phyloP scores from a whole-genome alignment of 257 asterid species.

The Nicotiana benthamiana region DNA sequence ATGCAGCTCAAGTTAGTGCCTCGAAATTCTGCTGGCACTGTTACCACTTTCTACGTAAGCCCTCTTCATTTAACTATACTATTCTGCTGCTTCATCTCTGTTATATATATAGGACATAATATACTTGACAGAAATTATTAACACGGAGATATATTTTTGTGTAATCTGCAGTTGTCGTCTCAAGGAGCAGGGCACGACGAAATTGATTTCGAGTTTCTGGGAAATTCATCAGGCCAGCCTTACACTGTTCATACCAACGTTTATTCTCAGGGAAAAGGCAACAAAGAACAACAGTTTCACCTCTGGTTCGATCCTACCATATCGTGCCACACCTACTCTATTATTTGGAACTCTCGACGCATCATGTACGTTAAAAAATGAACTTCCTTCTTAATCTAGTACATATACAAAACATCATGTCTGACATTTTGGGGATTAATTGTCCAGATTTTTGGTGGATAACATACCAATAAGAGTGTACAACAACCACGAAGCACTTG shows the following conservation, averaged over 20 bases:
- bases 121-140: background rate
- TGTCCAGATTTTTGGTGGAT: conserved; percentile 37
- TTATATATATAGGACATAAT: no score
- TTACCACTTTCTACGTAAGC: conserved; percentile 38
- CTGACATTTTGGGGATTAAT: background rate
- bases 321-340: background rate
- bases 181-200: conserved; percentile 34
- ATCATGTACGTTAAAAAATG: background rate
- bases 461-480: conserved; percentile 42
- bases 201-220: conserved; percentile 39
- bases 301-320: conserved; percentile 41
- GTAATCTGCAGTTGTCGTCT: conserved; percentile 28
- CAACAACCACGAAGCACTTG: conserved; percentile 30
- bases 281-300: conserved; percentile 37
- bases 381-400: background rate
- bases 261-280: conserved; percentile 35
- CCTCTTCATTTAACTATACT: background rate
- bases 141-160: background rate
- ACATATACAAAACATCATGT: background rate
- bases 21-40: conserved; percentile 43
- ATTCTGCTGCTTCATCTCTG: no score
- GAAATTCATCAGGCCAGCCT: conserved; percentile 27
- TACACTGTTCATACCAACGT: conserved; percentile 41
- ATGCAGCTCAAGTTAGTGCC: conserved; percentile 20
- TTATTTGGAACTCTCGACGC: no score